Conservation (phyloP, 345 rosid genomes). For the Leavenworthia alabamica region DNA sequence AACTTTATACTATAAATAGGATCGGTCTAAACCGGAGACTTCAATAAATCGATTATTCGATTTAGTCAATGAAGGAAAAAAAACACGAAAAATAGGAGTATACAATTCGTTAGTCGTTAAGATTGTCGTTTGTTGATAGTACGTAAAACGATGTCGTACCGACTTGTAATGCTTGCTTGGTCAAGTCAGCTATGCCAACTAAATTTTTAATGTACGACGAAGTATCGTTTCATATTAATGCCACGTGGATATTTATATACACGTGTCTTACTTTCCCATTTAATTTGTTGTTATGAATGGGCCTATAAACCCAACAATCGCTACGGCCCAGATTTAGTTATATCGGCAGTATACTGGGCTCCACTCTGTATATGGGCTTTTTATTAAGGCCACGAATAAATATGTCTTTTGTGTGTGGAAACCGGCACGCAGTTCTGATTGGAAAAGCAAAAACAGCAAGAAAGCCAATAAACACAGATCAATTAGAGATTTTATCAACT, state of each 20-base stretch:
- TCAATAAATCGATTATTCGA: background rate
- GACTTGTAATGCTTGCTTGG: background rate
- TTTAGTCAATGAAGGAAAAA: conserved; percentile 11
- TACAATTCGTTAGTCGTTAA: background rate
- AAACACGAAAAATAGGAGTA: too few relatives aligned
- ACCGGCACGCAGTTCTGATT: conserved; percentile 7
- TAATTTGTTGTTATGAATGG: background rate
- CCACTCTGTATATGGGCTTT: background rate
- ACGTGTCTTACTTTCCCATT: background rate
- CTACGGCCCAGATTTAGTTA: background rate
- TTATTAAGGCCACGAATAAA: background rate
- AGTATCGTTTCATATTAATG: background rate
- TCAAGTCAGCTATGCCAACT: conserved; percentile 14
- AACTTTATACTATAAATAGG: too few relatives aligned
- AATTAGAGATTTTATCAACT: background rate
- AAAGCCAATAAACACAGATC: background rate
- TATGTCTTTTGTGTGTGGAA: background rate
- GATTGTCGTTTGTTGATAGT: conserved; percentile 6
- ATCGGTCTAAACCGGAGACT: background rate
- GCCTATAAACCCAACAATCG: background rate
- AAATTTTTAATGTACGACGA: background rate
- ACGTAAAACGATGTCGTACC: conserved; percentile 25
- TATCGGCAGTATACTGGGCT: background rate
- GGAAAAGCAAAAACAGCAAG: background rate
- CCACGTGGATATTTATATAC: conserved; percentile 3